Conservation (phyloP, 2,329 filamentous ascomycete genomes). For the Penicillium sp. region DNA sequence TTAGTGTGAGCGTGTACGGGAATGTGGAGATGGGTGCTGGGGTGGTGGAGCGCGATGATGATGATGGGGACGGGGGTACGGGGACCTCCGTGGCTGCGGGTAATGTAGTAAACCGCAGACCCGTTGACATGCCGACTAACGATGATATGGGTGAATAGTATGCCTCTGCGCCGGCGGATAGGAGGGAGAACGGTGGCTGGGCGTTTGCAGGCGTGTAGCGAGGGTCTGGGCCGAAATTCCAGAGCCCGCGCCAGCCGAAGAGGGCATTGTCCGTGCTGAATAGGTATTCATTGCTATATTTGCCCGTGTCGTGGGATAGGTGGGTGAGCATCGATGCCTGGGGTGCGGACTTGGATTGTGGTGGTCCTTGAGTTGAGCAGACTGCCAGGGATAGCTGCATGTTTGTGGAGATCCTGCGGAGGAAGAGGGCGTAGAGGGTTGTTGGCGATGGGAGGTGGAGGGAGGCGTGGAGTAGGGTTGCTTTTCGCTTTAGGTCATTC, state of each 20-base stretch:
- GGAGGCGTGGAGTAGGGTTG: slow-evolving; percentile 46
- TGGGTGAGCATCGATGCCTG: slow-evolving; percentile 47
- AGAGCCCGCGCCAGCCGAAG: slow-evolving; percentile 80
- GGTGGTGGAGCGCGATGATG: slow-evolving; percentile 22
- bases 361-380: slow-evolving; percentile 40
- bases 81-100: slow-evolving; percentile 49
- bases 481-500: slow-evolving; percentile 31
- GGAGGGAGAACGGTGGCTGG: slow-evolving; percentile 68
- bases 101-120: slow-evolving; percentile 82
- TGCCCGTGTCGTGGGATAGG: slow-evolving; percentile 69
- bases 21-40: slow-evolving; percentile 61
- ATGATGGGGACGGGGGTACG: slow-evolving; percentile 16
- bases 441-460: slow-evolving; percentile 62
- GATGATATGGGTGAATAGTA: slow-evolving; percentile 97
- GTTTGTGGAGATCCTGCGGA: slow-evolving; percentile 71
- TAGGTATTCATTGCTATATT: slow-evolving; percentile 83
- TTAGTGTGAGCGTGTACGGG: slow-evolving; percentile 88
- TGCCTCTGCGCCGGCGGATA: slow-evolving; percentile 86
- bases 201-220: slow-evolving; percentile 26
- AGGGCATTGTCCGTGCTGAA: slow-evolving; percentile 90
- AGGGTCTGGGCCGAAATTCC: slow-evolving; percentile 81
- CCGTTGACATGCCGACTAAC: slow-evolving; percentile 84
- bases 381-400: slow-evolving; percentile 73
- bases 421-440: slow-evolving; percentile 78
- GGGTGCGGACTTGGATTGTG: slow-evolving; percentile 43